These are phyloP conservation scores for Sarocladium kiliense DNA, from an alignment of 2,329 filamentous ascomycete genomes.

Conservation along the genomic window DNA sequence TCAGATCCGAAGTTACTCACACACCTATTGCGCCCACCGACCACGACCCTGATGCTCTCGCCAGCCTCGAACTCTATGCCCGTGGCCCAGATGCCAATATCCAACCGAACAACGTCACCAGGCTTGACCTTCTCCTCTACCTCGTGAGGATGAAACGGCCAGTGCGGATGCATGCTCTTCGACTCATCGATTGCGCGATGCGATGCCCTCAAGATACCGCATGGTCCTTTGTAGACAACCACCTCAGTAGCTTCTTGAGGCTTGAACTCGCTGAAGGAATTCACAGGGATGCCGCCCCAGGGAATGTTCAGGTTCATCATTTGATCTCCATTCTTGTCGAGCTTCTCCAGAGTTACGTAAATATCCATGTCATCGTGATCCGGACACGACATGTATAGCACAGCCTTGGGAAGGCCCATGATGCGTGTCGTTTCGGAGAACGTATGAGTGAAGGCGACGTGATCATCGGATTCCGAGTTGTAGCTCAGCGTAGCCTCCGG, in stretches of 20 bases:
- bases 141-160: slow-evolving; percentile 20
- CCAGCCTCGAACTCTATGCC: slow-evolving; percentile 23
- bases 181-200: slow-evolving; percentile 17
- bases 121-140: slow-evolving; percentile 16
- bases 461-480: not conserved
- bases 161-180: slow-evolving; percentile 21
- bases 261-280: slow-evolving; percentile 16
- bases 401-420: not conserved
- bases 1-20: slow-evolving; percentile 15
- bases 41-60: slow-evolving; percentile 16
- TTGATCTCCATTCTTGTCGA: slow-evolving; percentile 9
- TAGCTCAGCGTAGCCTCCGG: slow-evolving; percentile 22
- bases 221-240: slow-evolving; percentile 19
- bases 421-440: not conserved
- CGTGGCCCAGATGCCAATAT: slow-evolving; percentile 24
- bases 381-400: not conserved
- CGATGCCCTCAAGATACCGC: slow-evolving; percentile 14
- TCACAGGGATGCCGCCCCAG: slow-evolving; percentile 14
- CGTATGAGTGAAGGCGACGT: not conserved
- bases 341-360: slow-evolving; percentile 25
- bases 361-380: slow-evolving; percentile 38
- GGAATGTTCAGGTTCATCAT: slow-evolving; percentile 22
- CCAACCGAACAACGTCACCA: slow-evolving; percentile 19
- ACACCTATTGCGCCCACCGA: slow-evolving; percentile 17
- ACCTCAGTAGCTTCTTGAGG: slow-evolving; percentile 18